phyloP scores from a whole-genome alignment of 495 filamentous ascomycete species.

The Annulohypoxylon nitens region DNA sequence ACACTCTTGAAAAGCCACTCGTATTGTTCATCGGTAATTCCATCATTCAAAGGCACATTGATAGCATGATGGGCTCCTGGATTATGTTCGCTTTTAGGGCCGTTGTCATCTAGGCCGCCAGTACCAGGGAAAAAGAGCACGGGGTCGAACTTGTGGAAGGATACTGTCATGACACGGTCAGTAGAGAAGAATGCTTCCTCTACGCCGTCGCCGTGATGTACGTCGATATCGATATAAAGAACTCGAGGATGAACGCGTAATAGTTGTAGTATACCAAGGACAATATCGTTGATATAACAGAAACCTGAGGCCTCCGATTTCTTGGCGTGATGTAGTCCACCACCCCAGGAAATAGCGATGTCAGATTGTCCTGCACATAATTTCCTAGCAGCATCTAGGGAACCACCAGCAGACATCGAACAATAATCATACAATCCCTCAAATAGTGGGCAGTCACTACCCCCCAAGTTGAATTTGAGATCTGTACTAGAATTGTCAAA shows the following conservation, averaged over 20 bases:
- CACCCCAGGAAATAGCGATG: constrained; percentile 99
- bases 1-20: constrained; percentile 84
- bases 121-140: constrained; percentile 97
- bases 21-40: constrained; percentile 95
- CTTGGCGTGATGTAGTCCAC: constrained; percentile 97
- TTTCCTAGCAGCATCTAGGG: constrained; percentile 91
- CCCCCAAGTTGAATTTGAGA: constrained; percentile 83
- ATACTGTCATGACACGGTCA: constrained; percentile 94
- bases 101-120: constrained; percentile 91
- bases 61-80: constrained; percentile 93
- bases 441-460: constrained; percentile 94
- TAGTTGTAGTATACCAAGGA: constrained; percentile 91
- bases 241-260: constrained; percentile 89
- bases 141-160: constrained; percentile 93
- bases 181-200: constrained; percentile 98
- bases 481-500: constrained; percentile 63
- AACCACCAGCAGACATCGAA: constrained; percentile 90
- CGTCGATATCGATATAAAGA: constrained; percentile 98
- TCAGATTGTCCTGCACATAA: constrained; percentile 86
- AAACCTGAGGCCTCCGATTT: constrained; percentile 94
- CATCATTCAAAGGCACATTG: constrained; percentile 95
- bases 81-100: constrained; percentile 84
- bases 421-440: constrained; percentile 96
- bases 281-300: constrained; percentile 99
- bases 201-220: constrained; percentile 97